Percentiles rank a stretch among this genome's conserved stretches.
These are phyloP conservation scores for Fusarium sororula DNA, from an alignment of 2,329 filamentous ascomycete species.

Conservation along the genomic window DNA sequence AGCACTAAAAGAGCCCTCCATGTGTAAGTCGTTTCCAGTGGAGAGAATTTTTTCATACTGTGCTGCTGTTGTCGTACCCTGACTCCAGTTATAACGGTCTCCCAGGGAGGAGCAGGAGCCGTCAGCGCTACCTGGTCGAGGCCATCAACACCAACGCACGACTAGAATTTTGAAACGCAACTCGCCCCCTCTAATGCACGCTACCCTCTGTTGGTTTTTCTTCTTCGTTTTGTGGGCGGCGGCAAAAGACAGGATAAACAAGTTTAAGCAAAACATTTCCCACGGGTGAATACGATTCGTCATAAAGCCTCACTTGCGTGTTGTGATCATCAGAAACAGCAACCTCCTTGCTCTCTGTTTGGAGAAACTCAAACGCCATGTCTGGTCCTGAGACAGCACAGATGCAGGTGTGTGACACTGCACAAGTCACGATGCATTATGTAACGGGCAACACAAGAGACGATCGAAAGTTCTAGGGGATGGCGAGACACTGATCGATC, in stretches of 20 bases:
- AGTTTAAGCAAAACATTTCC: neutral
- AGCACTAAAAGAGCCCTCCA: slow-evolving; percentile 2
- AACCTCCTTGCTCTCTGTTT: slow-evolving; percentile 7
- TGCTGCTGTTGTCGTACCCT: slow-evolving; percentile 8
- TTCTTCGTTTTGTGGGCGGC: neutral
- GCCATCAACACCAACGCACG: slow-evolving; percentile 19
- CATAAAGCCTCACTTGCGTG: slow-evolving; percentile 4
- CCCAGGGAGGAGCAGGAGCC: neutral
- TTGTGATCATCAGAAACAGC: slow-evolving; percentile 1
- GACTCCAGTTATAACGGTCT: neutral
- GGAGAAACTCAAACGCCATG: slow-evolving; percentile 9
- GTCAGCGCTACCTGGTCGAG: slow-evolving; percentile 25
- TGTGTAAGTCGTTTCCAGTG: neutral
- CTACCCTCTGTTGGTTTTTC: slow-evolving; percentile 4
- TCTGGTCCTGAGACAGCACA: slow-evolving; percentile 18
- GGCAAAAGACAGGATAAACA: neutral
- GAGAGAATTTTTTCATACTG: slow-evolving; percentile 10
- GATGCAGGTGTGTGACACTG: neutral
- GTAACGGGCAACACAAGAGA: slow-evolving; percentile 18
- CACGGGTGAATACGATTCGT: slow-evolving; percentile 16
- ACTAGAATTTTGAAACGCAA: slow-evolving; percentile 24
- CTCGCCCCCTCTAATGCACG: slow-evolving; percentile 13
- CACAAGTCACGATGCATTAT: slow-evolving; percentile 6
- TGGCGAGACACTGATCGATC: slow-evolving; percentile 12
- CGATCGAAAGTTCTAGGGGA: slow-evolving; percentile 23